phyloP scores from a whole-genome alignment of 139 green algal genomes.

The Bryopsis sp. region DNA sequence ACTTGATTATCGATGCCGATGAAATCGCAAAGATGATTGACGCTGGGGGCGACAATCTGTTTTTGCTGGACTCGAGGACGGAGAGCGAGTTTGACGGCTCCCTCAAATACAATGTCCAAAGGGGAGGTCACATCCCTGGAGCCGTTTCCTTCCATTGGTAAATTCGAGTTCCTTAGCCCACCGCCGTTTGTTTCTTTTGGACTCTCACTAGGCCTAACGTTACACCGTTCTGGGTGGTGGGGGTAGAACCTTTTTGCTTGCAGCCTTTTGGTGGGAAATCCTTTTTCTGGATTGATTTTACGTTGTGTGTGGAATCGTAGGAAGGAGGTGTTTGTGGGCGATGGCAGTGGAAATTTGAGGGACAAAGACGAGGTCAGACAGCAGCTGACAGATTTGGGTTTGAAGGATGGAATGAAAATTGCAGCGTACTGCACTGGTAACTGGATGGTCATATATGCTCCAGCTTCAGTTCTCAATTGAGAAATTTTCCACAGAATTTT shows the following conservation, averaged over 20 bases:
- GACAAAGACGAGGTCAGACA: background rate
- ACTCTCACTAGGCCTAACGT: too few relatives aligned
- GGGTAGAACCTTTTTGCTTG: too few relatives aligned
- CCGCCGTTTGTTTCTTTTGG: too few relatives aligned
- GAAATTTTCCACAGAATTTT: too few relatives aligned
- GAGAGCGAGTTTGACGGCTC: background rate
- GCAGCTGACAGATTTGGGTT: background rate
- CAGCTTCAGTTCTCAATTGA: too few relatives aligned
- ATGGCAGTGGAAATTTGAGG: slow-evolving; percentile 1
- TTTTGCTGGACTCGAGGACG: background rate
- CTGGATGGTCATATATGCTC: too few relatives aligned
- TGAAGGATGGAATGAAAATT: background rate
- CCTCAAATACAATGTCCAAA: background rate
- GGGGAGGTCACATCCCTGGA: slow-evolving; percentile 5
- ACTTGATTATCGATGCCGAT: background rate
- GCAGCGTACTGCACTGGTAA: too few relatives aligned
- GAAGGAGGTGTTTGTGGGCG: background rate
- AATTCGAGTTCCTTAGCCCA: background rate
- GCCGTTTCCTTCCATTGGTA: slow-evolving; percentile 6
- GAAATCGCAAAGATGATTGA: background rate
- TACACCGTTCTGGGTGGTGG: too few relatives aligned
- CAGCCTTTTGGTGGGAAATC: too few relatives aligned
- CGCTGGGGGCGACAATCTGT: background rate
- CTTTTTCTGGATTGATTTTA: too few relatives aligned
- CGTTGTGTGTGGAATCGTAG: background rate